phyloP scores from a whole-genome alignment of 1,139 yeast species.

The Candida labiduridarum region DNA sequence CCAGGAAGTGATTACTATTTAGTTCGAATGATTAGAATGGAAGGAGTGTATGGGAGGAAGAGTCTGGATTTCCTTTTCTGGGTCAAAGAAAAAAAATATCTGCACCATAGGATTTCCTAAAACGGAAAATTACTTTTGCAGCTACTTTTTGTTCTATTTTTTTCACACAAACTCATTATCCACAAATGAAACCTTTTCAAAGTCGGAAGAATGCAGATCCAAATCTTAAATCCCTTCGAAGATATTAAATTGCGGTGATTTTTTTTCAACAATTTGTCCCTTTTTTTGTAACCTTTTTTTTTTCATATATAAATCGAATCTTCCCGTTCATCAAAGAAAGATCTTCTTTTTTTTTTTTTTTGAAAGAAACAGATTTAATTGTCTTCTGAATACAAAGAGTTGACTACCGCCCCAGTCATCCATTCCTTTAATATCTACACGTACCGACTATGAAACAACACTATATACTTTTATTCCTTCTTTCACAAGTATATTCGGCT shows the following conservation, averaged over 20 bases:
- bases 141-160: not conserved
- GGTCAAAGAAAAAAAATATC: not conserved
- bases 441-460: not conserved
- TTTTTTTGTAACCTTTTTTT: not conserved
- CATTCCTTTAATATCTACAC: constrained; percentile 10
- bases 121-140: constrained; percentile 1
- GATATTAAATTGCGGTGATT: not conserved
- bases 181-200: not conserved
- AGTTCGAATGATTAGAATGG: not conserved
- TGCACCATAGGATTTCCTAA: not conserved
- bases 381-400: not conserved
- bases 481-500: constrained; percentile 18
- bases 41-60: not conserved
- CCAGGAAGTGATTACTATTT: not conserved
- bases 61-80: not conserved
- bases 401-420: not conserved
- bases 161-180: not conserved
- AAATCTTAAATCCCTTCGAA: not conserved
- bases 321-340: not conserved
- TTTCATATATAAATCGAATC: constrained; percentile 1
- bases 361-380: not conserved
- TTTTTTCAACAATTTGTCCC: not conserved
- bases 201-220: not conserved
- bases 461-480: constrained; percentile 1
- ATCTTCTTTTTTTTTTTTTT: not conserved